Evolutionary conservation across 495 filamentous ascomycete genomes (phyloP).

Genomic region (Choiromyces venosus): DNA sequence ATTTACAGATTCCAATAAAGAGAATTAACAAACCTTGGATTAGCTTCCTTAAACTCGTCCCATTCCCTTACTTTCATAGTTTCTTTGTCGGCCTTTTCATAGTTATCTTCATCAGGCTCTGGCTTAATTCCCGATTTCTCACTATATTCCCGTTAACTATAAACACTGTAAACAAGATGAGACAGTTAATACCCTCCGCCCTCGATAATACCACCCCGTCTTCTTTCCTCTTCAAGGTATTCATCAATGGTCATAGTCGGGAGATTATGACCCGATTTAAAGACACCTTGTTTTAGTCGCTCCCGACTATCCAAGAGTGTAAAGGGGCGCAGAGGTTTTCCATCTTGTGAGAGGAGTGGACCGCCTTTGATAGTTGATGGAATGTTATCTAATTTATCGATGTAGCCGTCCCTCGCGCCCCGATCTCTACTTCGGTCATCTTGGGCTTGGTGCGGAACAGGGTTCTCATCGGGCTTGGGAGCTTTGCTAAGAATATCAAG

Average conservation of each 20-base stretch:
- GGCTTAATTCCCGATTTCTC: conserved; percentile 63
- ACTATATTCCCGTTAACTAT: conserved; percentile 34
- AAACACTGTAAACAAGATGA: background rate
- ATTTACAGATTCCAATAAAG: background rate
- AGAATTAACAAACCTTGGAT: conserved; percentile 54
- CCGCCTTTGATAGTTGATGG: conserved; percentile 54
- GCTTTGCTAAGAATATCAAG: conserved; percentile 71
- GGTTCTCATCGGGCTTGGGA: conserved; percentile 50
- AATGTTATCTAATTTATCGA: conserved; percentile 65
- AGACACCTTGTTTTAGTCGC: conserved; percentile 74
- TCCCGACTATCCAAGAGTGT: conserved; percentile 74
- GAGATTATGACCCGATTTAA: conserved; percentile 82
- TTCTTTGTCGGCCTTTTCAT: conserved; percentile 76
- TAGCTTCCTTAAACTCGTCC: conserved; percentile 91
- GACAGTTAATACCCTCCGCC: conserved; percentile 56
- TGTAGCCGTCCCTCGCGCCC: conserved; percentile 53
- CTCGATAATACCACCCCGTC: conserved; percentile 82
- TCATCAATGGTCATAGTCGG: conserved; percentile 98
- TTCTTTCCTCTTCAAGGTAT: conserved; percentile 86
- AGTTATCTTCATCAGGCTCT: conserved; percentile 80
- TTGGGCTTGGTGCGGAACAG: conserved; percentile 23
- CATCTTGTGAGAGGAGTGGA: conserved; percentile 70
- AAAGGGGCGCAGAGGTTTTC: conserved; percentile 87
- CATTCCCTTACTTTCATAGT: conserved; percentile 90
- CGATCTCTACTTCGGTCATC: conserved; percentile 52